Evolutionary conservation across 352 stramenopile genomes (phyloP).

Genomic region (Phytopythium chamaehyphon): DNA sequence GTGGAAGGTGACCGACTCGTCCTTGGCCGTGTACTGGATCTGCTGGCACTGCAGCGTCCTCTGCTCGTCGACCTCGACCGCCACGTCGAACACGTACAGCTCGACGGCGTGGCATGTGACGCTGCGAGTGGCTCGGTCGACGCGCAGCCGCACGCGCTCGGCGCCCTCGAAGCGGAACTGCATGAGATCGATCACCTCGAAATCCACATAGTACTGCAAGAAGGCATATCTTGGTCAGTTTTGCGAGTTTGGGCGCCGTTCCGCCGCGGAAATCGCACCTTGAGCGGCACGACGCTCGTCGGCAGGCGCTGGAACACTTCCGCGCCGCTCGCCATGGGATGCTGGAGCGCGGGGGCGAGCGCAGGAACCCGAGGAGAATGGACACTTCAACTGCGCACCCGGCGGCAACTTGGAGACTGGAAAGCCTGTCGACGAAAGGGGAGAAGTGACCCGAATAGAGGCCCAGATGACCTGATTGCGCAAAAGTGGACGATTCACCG

Average conservation of each 20-base stretch:
- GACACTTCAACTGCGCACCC: conserved; percentile 3
- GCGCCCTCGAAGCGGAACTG: conserved; percentile 76
- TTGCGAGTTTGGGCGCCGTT: background rate
- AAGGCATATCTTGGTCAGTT: background rate
- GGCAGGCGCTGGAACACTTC: conserved; percentile 55
- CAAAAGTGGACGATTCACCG: background rate
- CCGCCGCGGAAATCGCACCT: conserved; percentile 21
- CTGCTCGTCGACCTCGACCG: conserved; percentile 35
- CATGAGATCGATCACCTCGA: conserved; percentile 72
- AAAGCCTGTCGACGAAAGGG: conserved; percentile 1
- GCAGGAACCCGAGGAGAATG: conserved; percentile 1
- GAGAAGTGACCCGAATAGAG: background rate
- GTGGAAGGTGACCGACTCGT: conserved; percentile 59
- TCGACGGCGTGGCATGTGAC: conserved; percentile 95
- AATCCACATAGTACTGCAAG: conserved; percentile 63
- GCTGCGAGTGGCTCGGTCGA: conserved; percentile 51
- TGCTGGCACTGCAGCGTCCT: conserved; percentile 34
- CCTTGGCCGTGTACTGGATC: conserved; percentile 42
- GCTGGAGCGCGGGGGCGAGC: conserved; percentile 2
- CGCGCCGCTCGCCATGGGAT: conserved; percentile 16
- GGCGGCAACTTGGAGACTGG: conserved; percentile 2
- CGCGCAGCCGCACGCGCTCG: conserved; percentile 45
- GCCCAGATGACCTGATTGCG: conserved; percentile 5
- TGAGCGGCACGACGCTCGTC: conserved; percentile 46
- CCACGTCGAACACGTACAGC: conserved; percentile 81